These are phyloP conservation scores for Pichia ethanolica DNA, from an alignment of 805 yeast genomes.

Conservation along the genomic window DNA sequence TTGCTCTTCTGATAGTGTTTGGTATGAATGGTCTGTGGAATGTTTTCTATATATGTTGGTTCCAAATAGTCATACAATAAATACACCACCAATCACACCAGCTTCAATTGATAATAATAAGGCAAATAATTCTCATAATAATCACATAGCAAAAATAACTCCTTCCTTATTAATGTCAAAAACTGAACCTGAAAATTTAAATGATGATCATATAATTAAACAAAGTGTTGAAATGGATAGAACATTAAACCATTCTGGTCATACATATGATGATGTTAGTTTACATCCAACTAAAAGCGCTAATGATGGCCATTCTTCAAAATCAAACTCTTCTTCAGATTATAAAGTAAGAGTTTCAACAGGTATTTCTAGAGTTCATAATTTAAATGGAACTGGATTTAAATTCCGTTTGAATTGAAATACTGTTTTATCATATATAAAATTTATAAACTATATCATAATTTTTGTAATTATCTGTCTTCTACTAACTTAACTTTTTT, in stretches of 20 bases:
- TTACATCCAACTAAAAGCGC: neutral
- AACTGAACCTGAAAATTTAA: neutral
- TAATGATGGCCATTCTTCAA: constrained; percentile 6
- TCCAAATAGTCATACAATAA: neutral
- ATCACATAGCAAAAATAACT: neutral
- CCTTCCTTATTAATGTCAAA: neutral
- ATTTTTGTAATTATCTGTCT: too few relatives aligned
- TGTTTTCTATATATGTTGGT: constrained; percentile 35
- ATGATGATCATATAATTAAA: neutral
- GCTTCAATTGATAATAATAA: neutral
- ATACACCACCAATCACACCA: neutral
- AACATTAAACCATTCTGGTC: neutral
- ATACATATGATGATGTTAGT: constrained; percentile 1
- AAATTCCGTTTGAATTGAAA: neutral
- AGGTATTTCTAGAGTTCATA: constrained; percentile 34
- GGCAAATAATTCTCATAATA: neutral
- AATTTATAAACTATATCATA: too few relatives aligned
- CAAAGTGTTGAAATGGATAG: neutral
- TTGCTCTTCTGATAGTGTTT: constrained; percentile 33
- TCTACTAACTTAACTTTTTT: too few relatives aligned
- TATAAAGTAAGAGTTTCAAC: constrained; percentile 36
- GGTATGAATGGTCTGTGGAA: constrained; percentile 67
- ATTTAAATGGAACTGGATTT: constrained; percentile 28
- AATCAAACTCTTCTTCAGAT: neutral
- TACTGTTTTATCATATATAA: too few relatives aligned